Base-by-base conservation (phyloP, 148 eudicot species). In the Diospyros lotus region DNA sequence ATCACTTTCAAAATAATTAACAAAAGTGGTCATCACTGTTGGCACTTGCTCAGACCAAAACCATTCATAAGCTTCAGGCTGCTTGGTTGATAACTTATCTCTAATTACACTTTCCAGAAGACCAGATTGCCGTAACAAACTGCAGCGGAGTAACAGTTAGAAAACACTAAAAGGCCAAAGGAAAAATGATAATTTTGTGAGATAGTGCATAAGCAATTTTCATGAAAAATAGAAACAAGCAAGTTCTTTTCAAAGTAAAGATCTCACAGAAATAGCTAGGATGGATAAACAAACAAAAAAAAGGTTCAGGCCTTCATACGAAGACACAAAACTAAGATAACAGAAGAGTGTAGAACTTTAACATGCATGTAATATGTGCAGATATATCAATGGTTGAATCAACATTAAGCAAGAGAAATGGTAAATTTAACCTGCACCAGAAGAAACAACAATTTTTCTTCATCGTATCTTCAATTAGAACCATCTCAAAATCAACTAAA, bases 21-120 rank as follows among this genome's bases (percentile, higher is more conserved):
- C 83, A 80, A 93, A 91, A 64, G 86, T 88, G 63, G 93, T 80
- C 69, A 93, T 89, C 62, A 84, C 97, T 69, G 86, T 82, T 56
- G 99, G 98, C 58, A 95, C 86, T 93, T 91, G 97, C 79, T 90
- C 91, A 68, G 97, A 89, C 97, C 97, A 95, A 86, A 95, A 95
- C 97, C 97, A 95, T 41, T 89, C 91, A 82, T 72, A 80, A 83
- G 80, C 82, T 82, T 83, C 93, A 79, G 93, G 92, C 78, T 87
- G 92, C 82, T 86, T 89, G 71, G 86, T 86, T 68, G 87, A 92
- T 77, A 95, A 76, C 78, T 93, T 87, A 73, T 95, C 99, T 73
- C 88, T 89, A 74, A 93, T 87, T 78, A 84, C 81, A 79, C 84
- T 88, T 84, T 95, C 99, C 82, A 95, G 72, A 84, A 94, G 94